These are phyloP conservation scores for Globisporangium emineosum DNA, from an alignment of 352 stramenopile species.

Conservation along the genomic window DNA sequence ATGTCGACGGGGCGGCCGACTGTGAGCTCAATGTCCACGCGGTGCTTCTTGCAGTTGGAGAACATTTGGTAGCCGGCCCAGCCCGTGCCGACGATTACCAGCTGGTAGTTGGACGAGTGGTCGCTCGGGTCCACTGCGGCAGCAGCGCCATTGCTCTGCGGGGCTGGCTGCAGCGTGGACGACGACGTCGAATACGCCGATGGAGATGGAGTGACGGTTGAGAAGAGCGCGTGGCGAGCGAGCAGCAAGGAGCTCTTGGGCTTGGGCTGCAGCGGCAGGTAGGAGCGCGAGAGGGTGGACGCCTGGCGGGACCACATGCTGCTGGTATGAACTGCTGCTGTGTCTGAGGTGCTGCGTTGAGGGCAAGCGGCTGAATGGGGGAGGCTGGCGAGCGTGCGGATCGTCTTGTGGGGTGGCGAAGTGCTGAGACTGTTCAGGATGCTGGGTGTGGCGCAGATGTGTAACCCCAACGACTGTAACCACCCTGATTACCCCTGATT, in stretches of 20 bases:
- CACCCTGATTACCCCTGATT: background rate
- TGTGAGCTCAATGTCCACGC: slow-evolving; percentile 59
- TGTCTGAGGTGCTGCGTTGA: background rate
- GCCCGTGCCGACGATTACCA: slow-evolving; percentile 75
- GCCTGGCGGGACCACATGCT: background rate
- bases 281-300: background rate
- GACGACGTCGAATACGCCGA: background rate
- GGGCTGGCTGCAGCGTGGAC: background rate
- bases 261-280: background rate
- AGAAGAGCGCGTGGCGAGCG: background rate
- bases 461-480: background rate
- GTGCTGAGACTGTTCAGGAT: background rate
- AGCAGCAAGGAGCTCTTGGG: background rate
- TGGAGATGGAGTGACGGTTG: too few species aligned
- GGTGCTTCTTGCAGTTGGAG: slow-evolving; percentile 72
- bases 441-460: background rate
- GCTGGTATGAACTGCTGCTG: background rate
- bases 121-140: slow-evolving; percentile 4
- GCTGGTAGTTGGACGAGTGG: slow-evolving; percentile 52
- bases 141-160: background rate
- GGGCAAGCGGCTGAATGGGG: background rate
- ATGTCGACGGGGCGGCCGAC: slow-evolving; percentile 65
- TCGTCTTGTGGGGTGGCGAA: background rate
- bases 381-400: background rate
- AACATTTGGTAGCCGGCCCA: slow-evolving; percentile 82